Evolutionary conservation across 2,329 filamentous ascomycete genomes (phyloP), one percentile per base, ranked within the genome.

Genomic region (Trichoderma koningiopsis): DNA sequence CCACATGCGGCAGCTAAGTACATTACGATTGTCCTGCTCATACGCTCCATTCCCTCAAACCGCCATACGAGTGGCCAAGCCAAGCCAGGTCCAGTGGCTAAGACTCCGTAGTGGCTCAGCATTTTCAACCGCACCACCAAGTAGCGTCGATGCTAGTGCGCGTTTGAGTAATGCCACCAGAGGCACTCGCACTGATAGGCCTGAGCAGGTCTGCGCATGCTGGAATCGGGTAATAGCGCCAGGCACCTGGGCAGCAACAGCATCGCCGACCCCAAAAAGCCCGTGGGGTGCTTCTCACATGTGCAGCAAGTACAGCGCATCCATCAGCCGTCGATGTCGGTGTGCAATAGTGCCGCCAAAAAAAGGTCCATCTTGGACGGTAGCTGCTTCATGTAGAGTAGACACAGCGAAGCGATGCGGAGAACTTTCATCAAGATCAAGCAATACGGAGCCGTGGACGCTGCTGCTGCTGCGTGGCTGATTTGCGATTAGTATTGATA

Each of bases 91-190:
- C 31, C n/a, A 58, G 40, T 31, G 52, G 37, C 37, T 22, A 7
- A 2, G 4, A 11, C 53, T 52, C 53, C 55, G 37, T 35, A 11
- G 33, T 35, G 63, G 53, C 63, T 58, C n/a, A 66, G 53, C 63
- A 58, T 49, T 35, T 31, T 31, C 52, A 57, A n/a, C 47, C 53
- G 62, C 37, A 29, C 16, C 53, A 14, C 14, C 35, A 16, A 52
- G 63, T 67, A 67, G 63, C 63, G 63, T 59, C 63, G 63, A 67
- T 67, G 63, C 63, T 67, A 67, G 63, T 67, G 63, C 47, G 22
- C 35, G 29, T 58, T 49, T 35, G 55, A 59, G 40, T 33, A 52
- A 37, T 35, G 62, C 33, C 29, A 35, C 52, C 35, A 52, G 19
- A 33, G 27, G 22, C 27, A 40, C 37, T 37, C 11, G 47, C 19